Evolutionary conservation across 108 stramenopile species (phyloP), one percentile per base, ranked within the genome.

Genomic region (Schizochytrium sp.): DNA sequence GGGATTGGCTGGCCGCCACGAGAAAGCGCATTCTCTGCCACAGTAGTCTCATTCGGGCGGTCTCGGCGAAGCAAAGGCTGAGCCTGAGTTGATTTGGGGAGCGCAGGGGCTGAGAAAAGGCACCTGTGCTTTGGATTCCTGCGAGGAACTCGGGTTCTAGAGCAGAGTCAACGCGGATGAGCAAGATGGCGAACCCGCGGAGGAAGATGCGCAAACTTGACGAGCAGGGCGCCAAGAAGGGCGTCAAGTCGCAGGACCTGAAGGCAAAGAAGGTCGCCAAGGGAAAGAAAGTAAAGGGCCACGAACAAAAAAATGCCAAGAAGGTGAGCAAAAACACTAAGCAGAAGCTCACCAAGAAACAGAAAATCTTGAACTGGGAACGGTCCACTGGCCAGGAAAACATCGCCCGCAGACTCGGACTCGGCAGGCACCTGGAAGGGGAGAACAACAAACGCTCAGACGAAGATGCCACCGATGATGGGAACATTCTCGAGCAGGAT

Each of bases 381-480:
- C 64, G 44, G 64, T 12, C 64, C 64, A 15, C 64, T 44, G 64
- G 64, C 64, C 42, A 44, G 64, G 42, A 69, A 15, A 15, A 5
- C 19, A 69, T 44, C 19, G 64, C 64, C 0, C 64, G 64, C 12
- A 69, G 64, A 69, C 64, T 69, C 2, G 64, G 64, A 0, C 64
- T 69, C 64, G 64, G 64, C 19, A 69, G 2, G 19, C 42, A 69
- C 19, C 7, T 69, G 10, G 19, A 69, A 44, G 2, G 17, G 19
- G 59, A n/a, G 19, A n/a, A n/a, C 59, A n/a, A n/a, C 59, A 60
- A n/a, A 17, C 17, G 59, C 59, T n/a, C 19, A 17, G 64, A 38
- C 19, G 64, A 69, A 38, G 64, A 69, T 38, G 64, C 64, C 64
- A 69, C 64, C 0, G 64, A 69, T 44, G 64, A 69, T 8, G 64